Evolutionary conservation across 164 flowering plant species (phyloP), one percentile per base, ranked within the genome.

Genomic region (Amborella trichopoda): DNA sequence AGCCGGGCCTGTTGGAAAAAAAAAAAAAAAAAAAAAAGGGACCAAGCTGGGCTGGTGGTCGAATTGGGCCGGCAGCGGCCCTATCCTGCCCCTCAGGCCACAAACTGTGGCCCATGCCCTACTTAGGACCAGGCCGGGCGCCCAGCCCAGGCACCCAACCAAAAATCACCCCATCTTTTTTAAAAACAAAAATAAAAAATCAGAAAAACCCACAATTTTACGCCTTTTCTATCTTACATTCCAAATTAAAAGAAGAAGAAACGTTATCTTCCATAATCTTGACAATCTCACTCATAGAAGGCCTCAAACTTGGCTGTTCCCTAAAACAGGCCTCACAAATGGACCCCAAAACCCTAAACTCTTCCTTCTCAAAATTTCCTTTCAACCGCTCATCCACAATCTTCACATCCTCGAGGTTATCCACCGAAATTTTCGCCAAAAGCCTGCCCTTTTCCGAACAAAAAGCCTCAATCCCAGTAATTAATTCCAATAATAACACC

Each of bases 381-480:
- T 6, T 28, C 53, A 82, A 60, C 30, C 64, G 40, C 3, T 68
- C 64, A 65, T 82, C 95, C 60, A 69, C 72, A 65, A 76, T 53
- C 26, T 68, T 64, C 20, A 40, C 44, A 24, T 68, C 71, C 44
- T 52, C 59, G 25, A 33, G 28, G 2, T 56, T 43, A 5, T 72
- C 72, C 11, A 52, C 28, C 25, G 70, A 11, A 14, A 55, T 20
- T 6, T 71, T 68, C 0, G 48, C 63, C 44, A 80, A 44, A 5
- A 68, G 48, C 56, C 65, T 54, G 4, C 71, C 74, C 19, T 30
- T 70, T 14, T 67, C 65, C 1, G 71, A 27, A 23, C 59, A 52
- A 27, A 80, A 71, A 1, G 95, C 86, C 45, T 78, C 88, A 6
- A 60, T 48, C 5, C 95, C 95, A 0, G 83, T 76, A 2, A 86